Conservation (phyloP, 306 rosid species). For the Ormosia emarginata region DNA sequence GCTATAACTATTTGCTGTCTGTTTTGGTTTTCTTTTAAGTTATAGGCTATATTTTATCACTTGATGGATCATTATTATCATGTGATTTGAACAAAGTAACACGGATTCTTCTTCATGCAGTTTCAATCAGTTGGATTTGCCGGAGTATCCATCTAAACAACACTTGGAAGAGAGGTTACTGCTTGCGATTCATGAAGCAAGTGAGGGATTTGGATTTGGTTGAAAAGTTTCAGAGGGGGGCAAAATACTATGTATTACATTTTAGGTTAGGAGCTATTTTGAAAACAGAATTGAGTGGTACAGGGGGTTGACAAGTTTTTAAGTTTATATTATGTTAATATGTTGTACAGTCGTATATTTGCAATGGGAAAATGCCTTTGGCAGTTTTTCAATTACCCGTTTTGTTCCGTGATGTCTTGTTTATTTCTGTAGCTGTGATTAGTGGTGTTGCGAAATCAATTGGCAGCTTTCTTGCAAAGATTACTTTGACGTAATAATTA, state of each 20-base stretch:
- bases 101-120: constrained; percentile 41
- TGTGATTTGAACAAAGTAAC: constrained; percentile 3
- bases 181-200: constrained; percentile 93
- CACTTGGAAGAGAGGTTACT: constrained; percentile 88
- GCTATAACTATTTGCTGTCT: neutral
- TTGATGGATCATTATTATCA: neutral
- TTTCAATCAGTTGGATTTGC: constrained; percentile 94
- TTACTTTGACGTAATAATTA: neutral
- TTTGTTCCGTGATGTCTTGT: neutral
- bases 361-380: constrained; percentile 66
- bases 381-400: constrained; percentile 50
- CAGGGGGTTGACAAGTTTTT: constrained; percentile 44
- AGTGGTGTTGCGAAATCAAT: neutral
- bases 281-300: constrained; percentile 47
- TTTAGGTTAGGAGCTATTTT: constrained; percentile 42
- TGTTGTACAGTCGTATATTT: constrained; percentile 74
- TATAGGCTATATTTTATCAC: neutral
- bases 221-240: constrained; percentile 22
- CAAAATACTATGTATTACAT: constrained; percentile 39
- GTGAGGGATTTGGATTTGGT: constrained; percentile 97
- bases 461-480: neutral
- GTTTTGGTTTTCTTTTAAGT: neutral
- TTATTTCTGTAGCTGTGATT: neutral
- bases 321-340: constrained; percentile 53
- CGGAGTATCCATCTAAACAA: constrained; percentile 91